phyloP scores from a whole-genome alignment of 1,139 yeast genomes.

The Taphrina wiesneri region DNA sequence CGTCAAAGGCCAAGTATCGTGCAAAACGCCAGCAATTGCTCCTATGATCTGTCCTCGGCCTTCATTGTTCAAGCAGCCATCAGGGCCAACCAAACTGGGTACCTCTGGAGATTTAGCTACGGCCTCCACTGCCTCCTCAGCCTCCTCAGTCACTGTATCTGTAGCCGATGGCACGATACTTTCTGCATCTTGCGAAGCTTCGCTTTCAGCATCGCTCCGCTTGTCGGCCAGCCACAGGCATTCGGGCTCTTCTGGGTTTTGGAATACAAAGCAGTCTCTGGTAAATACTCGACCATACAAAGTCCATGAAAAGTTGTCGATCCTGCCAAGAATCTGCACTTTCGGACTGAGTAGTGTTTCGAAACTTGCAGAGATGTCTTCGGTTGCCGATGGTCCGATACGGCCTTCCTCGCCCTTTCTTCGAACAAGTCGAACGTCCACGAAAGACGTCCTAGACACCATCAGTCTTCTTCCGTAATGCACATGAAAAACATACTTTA shows the following conservation, averaged over 20 bases:
- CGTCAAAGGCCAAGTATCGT: not conserved
- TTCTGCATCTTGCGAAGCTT: not conserved
- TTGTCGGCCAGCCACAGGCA: not conserved
- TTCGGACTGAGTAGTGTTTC: not conserved
- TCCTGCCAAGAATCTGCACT: not conserved
- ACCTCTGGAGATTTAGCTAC: not conserved
- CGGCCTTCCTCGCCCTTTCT: not conserved
- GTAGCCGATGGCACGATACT: not conserved
- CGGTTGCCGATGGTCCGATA: not conserved
- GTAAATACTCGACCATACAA: not conserved
- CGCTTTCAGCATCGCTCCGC: not conserved
- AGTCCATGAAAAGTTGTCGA: conserved; percentile 1
- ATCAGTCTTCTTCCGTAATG: not conserved
- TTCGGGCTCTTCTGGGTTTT: not conserved
- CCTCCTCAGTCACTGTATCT: not conserved
- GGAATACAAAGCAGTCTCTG: not conserved
- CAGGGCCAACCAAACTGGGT: not conserved
- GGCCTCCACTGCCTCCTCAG: no score
- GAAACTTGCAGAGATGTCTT: not conserved
- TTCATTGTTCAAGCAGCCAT: not conserved
- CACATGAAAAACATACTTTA: not conserved
- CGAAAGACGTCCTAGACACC: not conserved
- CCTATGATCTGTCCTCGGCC: not conserved
- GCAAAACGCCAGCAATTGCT: not conserved
- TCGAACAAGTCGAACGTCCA: not conserved